Evolutionary conservation across 1,284 basidiomycete genomes (phyloP), one percentile per base, ranked within the genome.

Genomic region (Dichomitus squalens): DNA sequence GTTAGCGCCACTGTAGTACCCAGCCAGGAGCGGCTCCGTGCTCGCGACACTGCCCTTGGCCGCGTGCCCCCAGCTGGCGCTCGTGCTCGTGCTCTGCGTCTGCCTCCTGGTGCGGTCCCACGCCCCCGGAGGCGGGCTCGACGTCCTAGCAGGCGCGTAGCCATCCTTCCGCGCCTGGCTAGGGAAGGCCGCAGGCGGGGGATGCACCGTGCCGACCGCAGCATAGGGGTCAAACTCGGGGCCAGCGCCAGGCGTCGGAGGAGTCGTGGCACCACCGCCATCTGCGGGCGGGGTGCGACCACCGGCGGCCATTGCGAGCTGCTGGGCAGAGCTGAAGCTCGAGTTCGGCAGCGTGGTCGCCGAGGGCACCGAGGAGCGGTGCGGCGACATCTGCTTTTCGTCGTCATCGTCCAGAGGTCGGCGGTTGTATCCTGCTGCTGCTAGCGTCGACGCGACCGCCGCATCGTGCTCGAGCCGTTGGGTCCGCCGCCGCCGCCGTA

Each of bases 351-450:
- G 48, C 25, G 64, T 65, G 57, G 63, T 65, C 18, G 53, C 60
- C 5, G 63, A 64, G 38, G 61, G 53, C 20, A 47, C 49, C 1
- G 66, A 67, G 49, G 57, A 65, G 25, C 61, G 66, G 54, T 68
- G 60, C 63, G 71, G 67, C 59, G 61, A 44, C 67, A 67, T 65
- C 36, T 55, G 47, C 52, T 62, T 63, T 9, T 70, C 70, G 39
- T 76, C 70, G 55, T 81, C 80, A 40, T 86, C 84, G 63, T 87
- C 88, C 14, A 90, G 72, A 18, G 85, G 86, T 0, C 79, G 74
- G 49, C 88, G 83, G 65, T 84, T 79, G 67, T 84, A 80, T 18
- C 85, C 85, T 2, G 85, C 84, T 20, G 85, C 86, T n/a, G 85
- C 82, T 48, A 88, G 77, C 4, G 83, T 83, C n/a, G 85, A 86